These are phyloP conservation scores for Ophiostoma novo-ulmi DNA, from an alignment of 2,329 filamentous ascomycete species.

Conservation along the genomic window DNA sequence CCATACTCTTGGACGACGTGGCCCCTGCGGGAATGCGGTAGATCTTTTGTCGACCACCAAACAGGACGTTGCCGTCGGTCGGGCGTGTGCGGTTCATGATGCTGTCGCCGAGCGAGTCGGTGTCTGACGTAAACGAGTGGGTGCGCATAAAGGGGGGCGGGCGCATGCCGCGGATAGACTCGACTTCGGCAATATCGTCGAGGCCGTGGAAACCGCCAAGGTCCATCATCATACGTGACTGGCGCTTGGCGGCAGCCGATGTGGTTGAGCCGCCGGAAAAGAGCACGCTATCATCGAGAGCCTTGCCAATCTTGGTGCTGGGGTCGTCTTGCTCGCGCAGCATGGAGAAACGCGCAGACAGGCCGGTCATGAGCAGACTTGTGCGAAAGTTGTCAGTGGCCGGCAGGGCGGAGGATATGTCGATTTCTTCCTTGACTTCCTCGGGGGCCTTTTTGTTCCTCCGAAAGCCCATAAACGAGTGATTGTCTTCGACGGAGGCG, in stretches of 20 bases:
- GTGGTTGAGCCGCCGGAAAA: slow-evolving; percentile 35
- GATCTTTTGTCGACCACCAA: slow-evolving; percentile 92
- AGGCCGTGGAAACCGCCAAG: slow-evolving; percentile 60
- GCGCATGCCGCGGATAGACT: slow-evolving; percentile 59
- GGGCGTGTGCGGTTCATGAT: slow-evolving; percentile 82
- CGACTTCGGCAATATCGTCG: slow-evolving; percentile 84
- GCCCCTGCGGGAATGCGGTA: slow-evolving; percentile 68
- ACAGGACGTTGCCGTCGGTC: slow-evolving; percentile 84
- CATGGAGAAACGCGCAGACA: slow-evolving; percentile 96
- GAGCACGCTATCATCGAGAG: slow-evolving; percentile 89
- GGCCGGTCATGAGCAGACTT: slow-evolving; percentile 88
- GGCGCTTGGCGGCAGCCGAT: slow-evolving; percentile 56
- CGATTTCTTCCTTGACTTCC: slow-evolving; percentile 55
- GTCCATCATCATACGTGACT: slow-evolving; percentile 65
- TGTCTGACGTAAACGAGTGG: slow-evolving; percentile 64
- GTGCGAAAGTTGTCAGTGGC: slow-evolving; percentile 87
- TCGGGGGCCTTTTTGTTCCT: slow-evolving; percentile 51
- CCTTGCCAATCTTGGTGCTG: slow-evolving; percentile 81
- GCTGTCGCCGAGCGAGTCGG: slow-evolving; percentile 56
- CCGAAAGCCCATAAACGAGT: slow-evolving; percentile 46
- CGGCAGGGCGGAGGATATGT: slow-evolving; percentile 70
- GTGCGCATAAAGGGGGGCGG: slow-evolving; percentile 54
- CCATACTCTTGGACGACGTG: slow-evolving; percentile 40
- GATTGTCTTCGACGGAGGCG: slow-evolving; percentile 51
- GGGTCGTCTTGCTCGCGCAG: slow-evolving; percentile 91